Evolutionary conservation across 2,329 filamentous ascomycete genomes (phyloP), one percentile per base, ranked within the genome.

Genomic region (Colletotrichum sp.): DNA sequence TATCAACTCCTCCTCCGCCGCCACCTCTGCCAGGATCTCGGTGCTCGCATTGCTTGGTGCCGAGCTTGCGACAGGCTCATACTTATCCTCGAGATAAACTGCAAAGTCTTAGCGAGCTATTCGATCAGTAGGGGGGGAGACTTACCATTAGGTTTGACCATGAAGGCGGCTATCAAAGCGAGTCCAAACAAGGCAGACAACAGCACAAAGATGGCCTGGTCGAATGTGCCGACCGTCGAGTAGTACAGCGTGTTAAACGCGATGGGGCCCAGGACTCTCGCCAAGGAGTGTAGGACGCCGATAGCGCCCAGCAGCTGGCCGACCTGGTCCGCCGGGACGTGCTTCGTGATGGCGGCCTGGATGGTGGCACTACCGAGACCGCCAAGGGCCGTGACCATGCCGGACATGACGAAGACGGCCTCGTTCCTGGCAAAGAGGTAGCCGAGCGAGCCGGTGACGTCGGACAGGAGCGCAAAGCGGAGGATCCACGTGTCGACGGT

Each of bases 281-380:
- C 92, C 44, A 98, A 85, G 1, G 95, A 94, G 84, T 99, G 96
- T 74, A 99, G 85, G 77, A 99, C 88, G 0, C 96, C 97, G 19
- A 93, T 94, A 2, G 96, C 96, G 27, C 97, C 97, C 0, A 99
- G 90, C n/a, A 99, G 87, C 83, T 97, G 93, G 0, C 97, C 97
- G 0, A 97, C 93, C 63, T 91, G 91, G 78, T 97, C 94, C 1
- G 92, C 89, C 0, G 96, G 95, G 0, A 99, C 93, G 83, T 99
- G 97, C 83, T 98, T 99, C 25, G 96, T 98, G 67, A 98, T 87
- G 1, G 94, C 91, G 2, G 95, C 93, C 81, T 98, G 95, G 66
- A 98, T 89, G 0, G 95, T 97, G 2, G 97, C 96, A 44, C 93
- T 94, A 1, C 94, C 96, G 62, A 99, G 93, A 2, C 96, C 96